Evolutionary conservation across 179 eudicot species (phyloP).

Genomic region (Silene coronaria): DNA sequence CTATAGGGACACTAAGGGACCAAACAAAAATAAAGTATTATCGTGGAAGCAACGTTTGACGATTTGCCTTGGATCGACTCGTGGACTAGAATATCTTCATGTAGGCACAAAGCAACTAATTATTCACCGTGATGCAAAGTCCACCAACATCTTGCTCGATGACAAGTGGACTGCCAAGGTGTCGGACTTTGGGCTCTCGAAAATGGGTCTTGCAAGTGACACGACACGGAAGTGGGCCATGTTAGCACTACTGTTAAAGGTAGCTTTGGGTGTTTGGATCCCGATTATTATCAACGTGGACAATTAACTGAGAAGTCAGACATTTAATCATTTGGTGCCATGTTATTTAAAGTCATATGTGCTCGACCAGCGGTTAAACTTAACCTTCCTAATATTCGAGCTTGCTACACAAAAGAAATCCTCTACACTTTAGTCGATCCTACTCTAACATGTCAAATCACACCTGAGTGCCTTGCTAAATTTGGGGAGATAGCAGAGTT

Average conservation of each 20-base stretch:
- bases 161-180: conserved; percentile 38
- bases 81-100: conserved; percentile 32
- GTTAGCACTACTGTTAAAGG: conserved; percentile 37
- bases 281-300: conserved; percentile 21
- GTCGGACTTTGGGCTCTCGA: conserved; percentile 37
- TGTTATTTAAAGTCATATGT: conserved; percentile 36
- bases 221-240: conserved; percentile 10
- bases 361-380: conserved; percentile 24
- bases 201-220: conserved; percentile 23
- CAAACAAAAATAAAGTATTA: conserved; percentile 13
- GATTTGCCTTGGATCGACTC: conserved; percentile 34
- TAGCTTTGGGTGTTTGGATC: conserved; percentile 29
- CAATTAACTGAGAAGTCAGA: conserved; percentile 29
- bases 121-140: conserved; percentile 41
- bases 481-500: conserved; percentile 30
- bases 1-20: not conserved
- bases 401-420: conserved; percentile 19
- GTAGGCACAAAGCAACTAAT: conserved; percentile 27
- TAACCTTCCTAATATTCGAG: conserved; percentile 18
- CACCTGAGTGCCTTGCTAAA: conserved; percentile 34
- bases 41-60: conserved; percentile 31
- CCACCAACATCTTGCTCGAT: conserved; percentile 34
- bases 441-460: conserved; percentile 27
- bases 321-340: conserved; percentile 40
- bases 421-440: conserved; percentile 32